A percentile compares a stretch with the other conserved stretches of the same genome.
These are phyloP conservation scores for Aegilops umbellulata DNA, from an alignment of 176 grass and related monocot species.

Conservation along the genomic window DNA sequence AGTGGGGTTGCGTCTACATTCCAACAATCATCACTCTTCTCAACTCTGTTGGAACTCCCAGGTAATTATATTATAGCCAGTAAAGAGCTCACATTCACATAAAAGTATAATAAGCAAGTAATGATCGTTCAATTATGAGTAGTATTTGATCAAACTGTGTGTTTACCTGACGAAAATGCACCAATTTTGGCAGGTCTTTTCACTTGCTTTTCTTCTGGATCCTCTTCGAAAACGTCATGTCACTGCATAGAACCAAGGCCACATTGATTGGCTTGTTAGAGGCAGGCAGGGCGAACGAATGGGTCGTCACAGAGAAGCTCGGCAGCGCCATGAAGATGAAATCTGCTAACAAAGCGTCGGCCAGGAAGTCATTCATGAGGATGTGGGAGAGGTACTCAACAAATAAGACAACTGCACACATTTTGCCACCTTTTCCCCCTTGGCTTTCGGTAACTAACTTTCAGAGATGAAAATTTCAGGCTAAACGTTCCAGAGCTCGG, in stretches of 20 bases:
- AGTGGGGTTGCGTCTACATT: conserved; percentile 76
- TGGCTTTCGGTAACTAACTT: neutral
- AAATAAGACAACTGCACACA: neutral
- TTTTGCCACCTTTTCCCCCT: neutral
- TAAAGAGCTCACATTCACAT: neutral
- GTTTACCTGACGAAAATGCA: neutral
- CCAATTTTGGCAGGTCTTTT: conserved; percentile 49
- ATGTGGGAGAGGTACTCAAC: conserved; percentile 69
- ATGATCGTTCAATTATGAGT: neutral
- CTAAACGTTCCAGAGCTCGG: conserved; percentile 63
- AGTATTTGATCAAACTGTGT: neutral
- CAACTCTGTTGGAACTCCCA: conserved; percentile 81
- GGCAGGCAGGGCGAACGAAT: conserved; percentile 77
- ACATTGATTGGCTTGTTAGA: conserved; percentile 71
- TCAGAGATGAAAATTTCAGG: conserved; percentile 29
- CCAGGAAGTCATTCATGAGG: conserved; percentile 51
- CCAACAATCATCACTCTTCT: conserved; percentile 74
- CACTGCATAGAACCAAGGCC: conserved; percentile 73
- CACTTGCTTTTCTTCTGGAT: conserved; percentile 94
- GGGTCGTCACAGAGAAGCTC: conserved; percentile 84
- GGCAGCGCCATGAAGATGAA: conserved; percentile 56
- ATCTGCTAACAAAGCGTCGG: conserved; percentile 30
- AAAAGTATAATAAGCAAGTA: neutral
- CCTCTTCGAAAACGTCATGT: conserved; percentile 91
- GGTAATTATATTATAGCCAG: conserved; percentile 38